Percentiles rank a stretch among this genome's conserved stretches.
phyloP scores from a whole-genome alignment of 2,329 filamentous ascomycete species.

The Ceratocystis albifundus region DNA sequence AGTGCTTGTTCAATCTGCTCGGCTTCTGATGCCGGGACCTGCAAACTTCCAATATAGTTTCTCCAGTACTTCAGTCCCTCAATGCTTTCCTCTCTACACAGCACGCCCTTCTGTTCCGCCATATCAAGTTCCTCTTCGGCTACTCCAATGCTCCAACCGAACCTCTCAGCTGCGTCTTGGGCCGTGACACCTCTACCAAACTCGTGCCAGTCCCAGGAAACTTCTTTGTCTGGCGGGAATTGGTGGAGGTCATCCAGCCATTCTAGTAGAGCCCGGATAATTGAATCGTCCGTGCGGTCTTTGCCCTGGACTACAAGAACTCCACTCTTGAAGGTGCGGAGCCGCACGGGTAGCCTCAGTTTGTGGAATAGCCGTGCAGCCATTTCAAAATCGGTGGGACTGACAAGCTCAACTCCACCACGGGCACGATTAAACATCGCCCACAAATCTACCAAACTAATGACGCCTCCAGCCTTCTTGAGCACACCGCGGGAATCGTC shows the following conservation, averaged over 20 bases:
- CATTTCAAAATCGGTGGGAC: constrained; percentile 81
- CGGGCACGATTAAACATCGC: constrained; percentile 87
- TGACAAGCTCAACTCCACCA: constrained; percentile 88
- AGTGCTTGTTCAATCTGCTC: constrained; percentile 38
- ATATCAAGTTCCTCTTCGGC: constrained; percentile 93
- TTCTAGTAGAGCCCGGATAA: constrained; percentile 58
- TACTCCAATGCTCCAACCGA: constrained; percentile 95
- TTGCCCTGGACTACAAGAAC: constrained; percentile 85
- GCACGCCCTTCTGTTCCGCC: constrained; percentile 78
- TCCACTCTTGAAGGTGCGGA: constrained; percentile 83
- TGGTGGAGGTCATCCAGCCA: constrained; percentile 69
- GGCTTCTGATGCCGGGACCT: constrained; percentile 30
- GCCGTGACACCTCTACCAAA: constrained; percentile 83
- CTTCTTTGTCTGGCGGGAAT: constrained; percentile 51
- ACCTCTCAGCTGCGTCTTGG: constrained; percentile 75
- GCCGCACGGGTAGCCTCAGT: constrained; percentile 70
- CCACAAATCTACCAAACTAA: constrained; percentile 84
- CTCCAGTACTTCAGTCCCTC: constrained; percentile 91
- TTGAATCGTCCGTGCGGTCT: constrained; percentile 84
- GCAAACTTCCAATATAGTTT: constrained; percentile 50
- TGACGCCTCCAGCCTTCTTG: constrained; percentile 70
- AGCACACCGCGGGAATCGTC: constrained; percentile 72
- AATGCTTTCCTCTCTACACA: constrained; percentile 85
- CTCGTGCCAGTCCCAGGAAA: constrained; percentile 60
- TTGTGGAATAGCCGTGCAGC: constrained; percentile 81